These are phyloP conservation scores for Clausena lansium DNA, from an alignment of 345 rosid species.

Conservation along the genomic window DNA sequence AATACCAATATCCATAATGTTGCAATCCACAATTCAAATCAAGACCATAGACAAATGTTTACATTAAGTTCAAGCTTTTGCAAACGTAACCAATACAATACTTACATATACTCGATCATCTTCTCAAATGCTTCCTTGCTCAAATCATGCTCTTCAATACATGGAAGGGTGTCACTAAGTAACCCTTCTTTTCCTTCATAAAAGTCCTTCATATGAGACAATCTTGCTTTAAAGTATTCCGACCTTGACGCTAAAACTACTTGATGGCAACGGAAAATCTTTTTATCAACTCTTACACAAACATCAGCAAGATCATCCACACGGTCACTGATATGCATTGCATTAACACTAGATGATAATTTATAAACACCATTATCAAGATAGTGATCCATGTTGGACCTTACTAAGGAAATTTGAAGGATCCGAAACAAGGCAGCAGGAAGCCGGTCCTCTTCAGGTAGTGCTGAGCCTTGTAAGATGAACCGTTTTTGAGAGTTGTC, in stretches of 20 bases:
- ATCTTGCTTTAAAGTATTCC: slow-evolving; percentile 87
- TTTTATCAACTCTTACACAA: slow-evolving; percentile 70
- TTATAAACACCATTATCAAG: slow-evolving; percentile 32
- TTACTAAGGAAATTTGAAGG: slow-evolving; percentile 53
- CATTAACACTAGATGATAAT: slow-evolving; percentile 34
- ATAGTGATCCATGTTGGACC: slow-evolving; percentile 30
- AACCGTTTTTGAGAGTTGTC: slow-evolving; percentile 88
- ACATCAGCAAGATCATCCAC: slow-evolving; percentile 80
- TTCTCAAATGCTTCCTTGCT: slow-evolving; percentile 79
- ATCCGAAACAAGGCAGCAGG: slow-evolving; percentile 68
- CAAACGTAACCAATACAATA: slow-evolving; percentile 6
- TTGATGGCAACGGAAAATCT: slow-evolving; percentile 78
- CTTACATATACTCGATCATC: slow-evolving; percentile 95
- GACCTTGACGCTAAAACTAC: slow-evolving; percentile 94
- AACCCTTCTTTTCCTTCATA: slow-evolving; percentile 51
- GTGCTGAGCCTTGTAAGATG: slow-evolving; percentile 76
- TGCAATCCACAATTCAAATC: slow-evolving; percentile 2
- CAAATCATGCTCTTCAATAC: slow-evolving; percentile 84
- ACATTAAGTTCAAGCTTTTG: neutral
- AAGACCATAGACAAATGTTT: slow-evolving; percentile 1
- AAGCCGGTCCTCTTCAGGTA: slow-evolving; percentile 90
- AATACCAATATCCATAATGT: neutral
- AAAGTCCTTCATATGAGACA: slow-evolving; percentile 75
- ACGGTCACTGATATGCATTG: slow-evolving; percentile 37
- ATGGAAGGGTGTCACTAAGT: slow-evolving; percentile 47